Evolutionary conservation across 2,329 filamentous ascomycete genomes (phyloP), one percentile per base, ranked within the genome.

Genomic region (Botrytis paeoniae): DNA sequence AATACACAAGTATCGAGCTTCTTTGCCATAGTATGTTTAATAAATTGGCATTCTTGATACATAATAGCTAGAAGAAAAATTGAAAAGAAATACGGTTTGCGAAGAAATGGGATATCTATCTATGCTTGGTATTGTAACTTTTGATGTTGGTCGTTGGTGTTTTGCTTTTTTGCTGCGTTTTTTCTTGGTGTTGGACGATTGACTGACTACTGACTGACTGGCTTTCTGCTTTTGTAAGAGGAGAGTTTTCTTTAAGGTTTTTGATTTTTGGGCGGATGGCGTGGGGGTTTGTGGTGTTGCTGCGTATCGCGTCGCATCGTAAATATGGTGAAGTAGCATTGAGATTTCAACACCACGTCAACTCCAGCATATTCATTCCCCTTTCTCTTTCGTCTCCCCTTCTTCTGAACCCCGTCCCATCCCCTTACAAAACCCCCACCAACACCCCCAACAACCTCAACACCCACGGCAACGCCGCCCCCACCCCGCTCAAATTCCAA

Each of bases 401-500:
- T 12, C 32, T 35, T 39, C 12, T 39, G 12, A 39, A 39, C 14
- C 12, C 39, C 14, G 5, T 41, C 39, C 14, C 14, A 9, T 12
- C 12, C 12, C 8, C 41, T 68, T 48, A 68, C 48, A 54, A 64
- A 41, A 72, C 1, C 12, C 70, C 70, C 25, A 72, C 18, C 39
- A 61, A 29, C 1, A 39, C 70, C 0, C 70, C 63, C n/a, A 61
- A 0, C 32, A 72, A 32, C 18, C n/a, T 69, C 9, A 69, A 22
- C 9, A 54, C 63, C 70, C 70, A 72, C 10, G 51, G 51, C 14
- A 68, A 29, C 14, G 70, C 54, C 25, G 22, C n/a, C 25, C 9
- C 45, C 9, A 69, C 43, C 1, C 70, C 70, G 8, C 35, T 59
- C 22, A 69, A n/a, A 60, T 69, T 60, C 63, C 63, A 72, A 32